These are phyloP conservation scores for Diaporthe aspalathi DNA, from an alignment of 2,329 filamentous ascomycete genomes.

Conservation along the genomic window DNA sequence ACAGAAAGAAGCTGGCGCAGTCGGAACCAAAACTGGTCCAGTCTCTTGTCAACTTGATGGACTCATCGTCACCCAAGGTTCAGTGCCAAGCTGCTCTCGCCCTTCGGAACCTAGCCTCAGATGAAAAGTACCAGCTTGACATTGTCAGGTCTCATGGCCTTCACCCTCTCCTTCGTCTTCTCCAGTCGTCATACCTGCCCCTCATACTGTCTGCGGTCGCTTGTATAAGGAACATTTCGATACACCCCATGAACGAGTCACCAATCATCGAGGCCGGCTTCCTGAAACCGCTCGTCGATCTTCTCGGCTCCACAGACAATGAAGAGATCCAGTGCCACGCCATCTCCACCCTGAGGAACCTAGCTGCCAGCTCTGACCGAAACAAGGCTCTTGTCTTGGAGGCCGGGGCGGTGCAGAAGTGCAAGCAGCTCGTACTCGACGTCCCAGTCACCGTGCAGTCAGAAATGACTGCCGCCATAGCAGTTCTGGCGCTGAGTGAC, in stretches of 20 bases:
- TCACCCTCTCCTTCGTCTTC: slow-evolving; percentile 83
- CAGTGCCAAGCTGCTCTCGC: slow-evolving; percentile 97
- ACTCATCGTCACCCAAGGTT: slow-evolving; percentile 95
- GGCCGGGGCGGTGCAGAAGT: slow-evolving; percentile 96
- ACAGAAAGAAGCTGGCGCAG: slow-evolving; percentile 89
- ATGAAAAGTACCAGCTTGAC: slow-evolving; percentile 98
- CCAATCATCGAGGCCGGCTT: slow-evolving; percentile 99
- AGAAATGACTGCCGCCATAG: slow-evolving; percentile 99
- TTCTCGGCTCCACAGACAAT: slow-evolving; percentile 94
- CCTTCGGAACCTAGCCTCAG: slow-evolving; percentile 92
- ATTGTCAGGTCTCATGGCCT: slow-evolving; percentile 92
- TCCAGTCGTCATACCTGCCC: slow-evolving; percentile 95
- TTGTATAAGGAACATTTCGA: slow-evolving; percentile 98
- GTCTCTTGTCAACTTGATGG: slow-evolving; percentile 95
- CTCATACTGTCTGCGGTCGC: slow-evolving; percentile 96
- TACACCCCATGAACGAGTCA: slow-evolving; percentile 96
- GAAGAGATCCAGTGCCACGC: slow-evolving; percentile 99
- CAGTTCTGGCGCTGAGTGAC: slow-evolving; percentile 93
- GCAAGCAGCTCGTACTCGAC: slow-evolving; percentile 94
- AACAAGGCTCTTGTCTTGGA: slow-evolving; percentile 99
- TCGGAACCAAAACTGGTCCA: slow-evolving; percentile 93
- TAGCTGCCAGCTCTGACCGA: slow-evolving; percentile 94
- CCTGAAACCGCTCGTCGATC: slow-evolving; percentile 89
- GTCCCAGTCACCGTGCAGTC: slow-evolving; percentile 96
- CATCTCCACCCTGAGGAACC: slow-evolving; percentile 94